These are phyloP conservation scores for Cercospora sp. DNA, from an alignment of 2,329 filamentous ascomycete species.

Conservation along the genomic window DNA sequence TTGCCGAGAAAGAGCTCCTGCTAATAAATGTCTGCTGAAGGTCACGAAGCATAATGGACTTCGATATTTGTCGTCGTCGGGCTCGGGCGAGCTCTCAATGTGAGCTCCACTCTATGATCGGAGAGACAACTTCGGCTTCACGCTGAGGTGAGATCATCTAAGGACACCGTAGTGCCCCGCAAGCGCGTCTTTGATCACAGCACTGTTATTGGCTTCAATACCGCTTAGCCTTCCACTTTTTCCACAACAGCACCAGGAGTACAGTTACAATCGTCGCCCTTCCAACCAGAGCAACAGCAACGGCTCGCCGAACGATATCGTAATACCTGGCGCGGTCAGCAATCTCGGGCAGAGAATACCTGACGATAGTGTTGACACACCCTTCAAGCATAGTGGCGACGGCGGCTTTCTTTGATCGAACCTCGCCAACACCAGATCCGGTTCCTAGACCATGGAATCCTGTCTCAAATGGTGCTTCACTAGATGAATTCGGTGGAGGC, in stretches of 20 bases:
- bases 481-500: conserved; percentile 19
- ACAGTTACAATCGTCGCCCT: conserved; percentile 32
- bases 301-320: conserved; percentile 51
- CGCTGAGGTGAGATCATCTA: background rate
- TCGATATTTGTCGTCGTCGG: background rate
- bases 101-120: background rate
- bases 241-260: conserved; percentile 25
- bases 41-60: background rate
- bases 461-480: conserved; percentile 43
- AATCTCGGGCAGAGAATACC: conserved; percentile 33
- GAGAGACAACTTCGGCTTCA: background rate
- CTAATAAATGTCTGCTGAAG: background rate
- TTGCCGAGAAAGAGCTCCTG: background rate
- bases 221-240: conserved; percentile 8
- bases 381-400: conserved; percentile 55
- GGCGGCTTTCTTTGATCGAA: conserved; percentile 44
- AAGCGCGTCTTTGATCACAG: background rate
- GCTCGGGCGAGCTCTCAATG: background rate
- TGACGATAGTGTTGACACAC: conserved; percentile 34
- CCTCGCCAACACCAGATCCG: conserved; percentile 40
- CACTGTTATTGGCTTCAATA: background rate
- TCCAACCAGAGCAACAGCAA: conserved; percentile 46
- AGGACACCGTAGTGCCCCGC: background rate
- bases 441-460: conserved; percentile 50
- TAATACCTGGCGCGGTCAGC: conserved; percentile 48